These are phyloP conservation scores for Hamamelis virginiana DNA, from an alignment of 164 flowering plant species.

Conservation along the genomic window DNA sequence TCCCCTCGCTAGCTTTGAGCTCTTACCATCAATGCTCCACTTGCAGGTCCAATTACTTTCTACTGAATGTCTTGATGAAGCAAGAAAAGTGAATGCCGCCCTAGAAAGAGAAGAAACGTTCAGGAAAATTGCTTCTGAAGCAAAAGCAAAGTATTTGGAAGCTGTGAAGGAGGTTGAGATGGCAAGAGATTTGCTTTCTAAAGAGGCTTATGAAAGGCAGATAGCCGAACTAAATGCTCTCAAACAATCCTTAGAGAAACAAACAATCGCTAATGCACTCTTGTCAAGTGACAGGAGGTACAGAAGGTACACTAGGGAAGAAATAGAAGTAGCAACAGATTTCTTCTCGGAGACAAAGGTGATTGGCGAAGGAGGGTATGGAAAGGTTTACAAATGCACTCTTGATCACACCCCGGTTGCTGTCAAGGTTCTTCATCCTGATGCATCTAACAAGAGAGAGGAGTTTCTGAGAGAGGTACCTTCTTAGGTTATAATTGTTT, in stretches of 20 bases:
- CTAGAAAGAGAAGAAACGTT: constrained; percentile 56
- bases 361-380: constrained; percentile 89
- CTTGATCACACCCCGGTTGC: constrained; percentile 88
- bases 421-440: constrained; percentile 67
- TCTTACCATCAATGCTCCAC: background rate
- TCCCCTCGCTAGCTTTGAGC: background rate
- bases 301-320: constrained; percentile 59
- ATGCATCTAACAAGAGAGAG: constrained; percentile 52
- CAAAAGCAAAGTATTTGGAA: constrained; percentile 61
- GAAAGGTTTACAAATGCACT: constrained; percentile 75
- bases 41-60: constrained; percentile 63
- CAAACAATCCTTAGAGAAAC: constrained; percentile 57
- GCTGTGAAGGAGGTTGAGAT: constrained; percentile 58
- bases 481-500: background rate
- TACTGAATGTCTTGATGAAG: constrained; percentile 62
- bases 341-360: constrained; percentile 54
- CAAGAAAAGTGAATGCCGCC: constrained; percentile 49
- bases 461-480: constrained; percentile 87
- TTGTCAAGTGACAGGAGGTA: constrained; percentile 57
- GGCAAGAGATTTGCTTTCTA: constrained; percentile 56
- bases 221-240: constrained; percentile 62
- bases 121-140: constrained; percentile 56
- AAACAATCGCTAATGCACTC: constrained; percentile 53
- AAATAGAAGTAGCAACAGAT: constrained; percentile 70
- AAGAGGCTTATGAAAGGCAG: constrained; percentile 62